Conservation (phyloP, 2,329 filamentous ascomycete genomes). For the Penicillium sclerotiorum region DNA sequence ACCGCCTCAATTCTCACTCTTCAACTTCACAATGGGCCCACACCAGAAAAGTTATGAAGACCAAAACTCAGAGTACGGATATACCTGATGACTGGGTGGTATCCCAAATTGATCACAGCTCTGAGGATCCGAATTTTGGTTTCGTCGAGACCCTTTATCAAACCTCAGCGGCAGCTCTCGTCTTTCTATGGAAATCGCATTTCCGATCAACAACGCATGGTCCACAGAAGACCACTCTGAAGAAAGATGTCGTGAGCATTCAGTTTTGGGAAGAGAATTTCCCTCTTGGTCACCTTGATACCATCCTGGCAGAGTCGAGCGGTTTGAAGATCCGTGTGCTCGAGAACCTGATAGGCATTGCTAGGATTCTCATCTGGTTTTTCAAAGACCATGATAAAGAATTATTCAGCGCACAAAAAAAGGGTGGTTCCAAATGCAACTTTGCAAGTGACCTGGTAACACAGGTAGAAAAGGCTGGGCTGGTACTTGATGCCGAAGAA, state of each 20-base stretch:
- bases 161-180: constrained; percentile 4
- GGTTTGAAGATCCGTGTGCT: constrained; percentile 3
- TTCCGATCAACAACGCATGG: not conserved
- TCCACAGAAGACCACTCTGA: not conserved
- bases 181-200: constrained; percentile 9
- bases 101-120: constrained; percentile 3
- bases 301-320: constrained; percentile 1
- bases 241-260: constrained; percentile 9
- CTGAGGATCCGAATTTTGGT: constrained; percentile 7
- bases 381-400: not conserved
- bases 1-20: not conserved
- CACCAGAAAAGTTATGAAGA: not conserved
- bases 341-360: constrained; percentile 6
- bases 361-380: constrained; percentile 1
- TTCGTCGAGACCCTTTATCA: constrained; percentile 11
- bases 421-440: not conserved
- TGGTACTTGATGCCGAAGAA: constrained; percentile 6
- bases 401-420: not conserved
- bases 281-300: constrained; percentile 5
- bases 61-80: not conserved
- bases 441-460: not conserved
- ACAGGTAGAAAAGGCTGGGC: constrained; percentile 4
- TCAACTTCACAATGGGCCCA: not conserved
- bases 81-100: not conserved
- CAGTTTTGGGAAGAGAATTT: constrained; percentile 11